Evolutionary conservation across 1,284 basidiomycete genomes (phyloP), one percentile per base, ranked within the genome.

Genomic region (Cutaneotrichosporon cavernicola): DNA sequence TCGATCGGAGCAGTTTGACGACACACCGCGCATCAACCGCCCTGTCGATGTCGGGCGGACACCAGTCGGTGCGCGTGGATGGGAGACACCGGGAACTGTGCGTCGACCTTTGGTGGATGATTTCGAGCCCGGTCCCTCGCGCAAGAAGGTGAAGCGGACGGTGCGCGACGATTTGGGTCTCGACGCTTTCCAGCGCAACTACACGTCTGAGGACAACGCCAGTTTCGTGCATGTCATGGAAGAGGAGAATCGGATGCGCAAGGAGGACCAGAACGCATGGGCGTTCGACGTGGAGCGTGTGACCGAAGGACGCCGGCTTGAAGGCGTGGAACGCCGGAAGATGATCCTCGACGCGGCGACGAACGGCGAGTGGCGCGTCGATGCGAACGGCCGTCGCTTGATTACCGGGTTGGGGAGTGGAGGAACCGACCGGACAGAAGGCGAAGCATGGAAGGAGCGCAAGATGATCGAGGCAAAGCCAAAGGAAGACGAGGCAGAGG

Each of bases 181-280:
- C 21, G 92, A 97, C 76, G 82, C 83, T 16, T 97, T 97, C 76
- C 94, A 97, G 76, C 87, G 91, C 5, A 85, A 85, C 53, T 96
- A 92, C 77, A 97, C 95, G 0, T 95, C 92, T 0, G 92, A 97
- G 77, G 94, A 97, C 78, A 97, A 97, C 77, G 88, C 93, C 4
- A 94, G 91, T 64, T 97, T 97, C 77, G 91, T 91, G 13, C 85
- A 91, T 67, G 93, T 97, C 65, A 81, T 97, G 61, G 87, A 93
- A 61, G 88, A 89, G 65, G 93, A 97, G 83, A 97, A 97, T 76
- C 80, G 83, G 75, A 83, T 84, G 72, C 85, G 92, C 65, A 59
- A 70, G 49, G 87, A 87, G 73, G 89, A 91, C 74, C 86, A 82
- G 76, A 91, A 88, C 83, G 85, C 82, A 0, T 97, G 94, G 94